Percentiles rank a stretch among this genome's conserved stretches.
Evolutionary conservation across 2,329 filamentous ascomycete genomes (phyloP).

Genomic region (Echinosphaeria canescens): DNA sequence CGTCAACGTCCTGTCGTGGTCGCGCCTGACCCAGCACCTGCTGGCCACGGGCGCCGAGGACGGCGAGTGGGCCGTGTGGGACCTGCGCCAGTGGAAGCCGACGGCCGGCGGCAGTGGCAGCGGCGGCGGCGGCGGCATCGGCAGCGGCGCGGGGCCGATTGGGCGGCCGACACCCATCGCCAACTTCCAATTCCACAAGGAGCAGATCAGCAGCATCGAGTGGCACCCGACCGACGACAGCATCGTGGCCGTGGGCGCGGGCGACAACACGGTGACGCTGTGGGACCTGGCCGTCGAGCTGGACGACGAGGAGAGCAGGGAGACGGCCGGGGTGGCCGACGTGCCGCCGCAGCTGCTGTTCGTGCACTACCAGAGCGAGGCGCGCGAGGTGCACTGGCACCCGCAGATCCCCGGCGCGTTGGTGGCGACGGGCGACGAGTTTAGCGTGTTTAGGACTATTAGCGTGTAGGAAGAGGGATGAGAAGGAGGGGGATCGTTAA

Average conservation of each 20-base stretch:
- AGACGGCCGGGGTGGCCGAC: slow-evolving; percentile 69
- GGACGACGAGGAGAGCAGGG: slow-evolving; percentile 89
- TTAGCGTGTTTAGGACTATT: slow-evolving; percentile 71
- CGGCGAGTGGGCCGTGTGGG: slow-evolving; percentile 90
- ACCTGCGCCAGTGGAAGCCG: slow-evolving; percentile 85
- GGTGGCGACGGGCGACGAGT: slow-evolving; percentile 78
- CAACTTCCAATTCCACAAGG: slow-evolving; percentile 84
- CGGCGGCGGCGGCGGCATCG: slow-evolving; percentile 14
- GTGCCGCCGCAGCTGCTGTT: slow-evolving; percentile 91
- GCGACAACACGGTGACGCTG: slow-evolving; percentile 81
- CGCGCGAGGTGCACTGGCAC: slow-evolving; percentile 96
- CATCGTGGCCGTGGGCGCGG: slow-evolving; percentile 79
- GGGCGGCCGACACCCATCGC: slow-evolving; percentile 60
- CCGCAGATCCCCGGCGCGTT: slow-evolving; percentile 80
- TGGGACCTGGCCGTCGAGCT: slow-evolving; percentile 96
- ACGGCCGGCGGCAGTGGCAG: slow-evolving; percentile 13
- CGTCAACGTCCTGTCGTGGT: slow-evolving; percentile 96
- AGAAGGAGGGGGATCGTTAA: too few relatives aligned
- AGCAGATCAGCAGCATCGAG: slow-evolving; percentile 88
- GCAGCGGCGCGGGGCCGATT: too few relatives aligned
- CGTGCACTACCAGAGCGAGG: slow-evolving; percentile 86
- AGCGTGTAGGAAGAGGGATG: slow-evolving; percentile 51
- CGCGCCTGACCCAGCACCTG: slow-evolving; percentile 66
- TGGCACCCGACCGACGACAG: slow-evolving; percentile 97
- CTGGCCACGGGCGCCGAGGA: slow-evolving; percentile 87